Percentiles rank a stretch among this genome's conserved stretches.
These are phyloP conservation scores for Elsinoe perseae DNA, from an alignment of 2,329 filamentous ascomycete genomes.

Conservation along the genomic window DNA sequence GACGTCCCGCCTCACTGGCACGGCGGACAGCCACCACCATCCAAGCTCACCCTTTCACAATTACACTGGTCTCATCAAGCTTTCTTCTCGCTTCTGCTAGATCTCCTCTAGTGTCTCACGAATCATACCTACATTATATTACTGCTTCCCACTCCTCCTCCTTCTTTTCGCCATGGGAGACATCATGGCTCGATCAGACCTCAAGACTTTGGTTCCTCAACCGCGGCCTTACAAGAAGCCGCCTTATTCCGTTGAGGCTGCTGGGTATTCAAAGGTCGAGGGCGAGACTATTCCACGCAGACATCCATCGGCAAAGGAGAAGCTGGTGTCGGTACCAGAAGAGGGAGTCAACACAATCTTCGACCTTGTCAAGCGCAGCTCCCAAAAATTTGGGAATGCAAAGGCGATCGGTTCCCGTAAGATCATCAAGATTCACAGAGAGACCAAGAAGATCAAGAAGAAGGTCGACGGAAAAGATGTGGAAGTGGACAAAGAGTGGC, in stretches of 20 bases:
- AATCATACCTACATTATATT: neutral
- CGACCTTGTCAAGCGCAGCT: constrained; percentile 66
- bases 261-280: constrained; percentile 58
- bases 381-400: constrained; percentile 47
- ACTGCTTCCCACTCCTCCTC: neutral
- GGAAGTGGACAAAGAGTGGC: constrained; percentile 85
- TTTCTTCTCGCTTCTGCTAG: constrained; percentile 2
- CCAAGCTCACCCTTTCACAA: neutral
- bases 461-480: constrained; percentile 70
- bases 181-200: constrained; percentile 33
- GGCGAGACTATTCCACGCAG: constrained; percentile 82
- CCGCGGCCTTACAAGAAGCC: constrained; percentile 51
- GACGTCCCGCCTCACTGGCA: neutral
- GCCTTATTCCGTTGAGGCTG: constrained; percentile 66
- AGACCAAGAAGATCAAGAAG: constrained; percentile 87
- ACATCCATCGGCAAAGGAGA: constrained; percentile 62
- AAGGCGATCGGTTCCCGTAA: constrained; percentile 57
- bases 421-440: constrained; percentile 68
- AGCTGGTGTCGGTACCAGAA: constrained; percentile 57
- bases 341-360: constrained; percentile 68
- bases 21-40: constrained; percentile 33
- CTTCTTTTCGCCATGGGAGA: constrained; percentile 25
- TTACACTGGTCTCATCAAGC: constrained; percentile 1
- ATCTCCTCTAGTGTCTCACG: constrained; percentile 3
- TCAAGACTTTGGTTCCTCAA: constrained; percentile 43